phyloP scores from a whole-genome alignment of 129 eudicot species.

The Centrapalus pauciflorus region DNA sequence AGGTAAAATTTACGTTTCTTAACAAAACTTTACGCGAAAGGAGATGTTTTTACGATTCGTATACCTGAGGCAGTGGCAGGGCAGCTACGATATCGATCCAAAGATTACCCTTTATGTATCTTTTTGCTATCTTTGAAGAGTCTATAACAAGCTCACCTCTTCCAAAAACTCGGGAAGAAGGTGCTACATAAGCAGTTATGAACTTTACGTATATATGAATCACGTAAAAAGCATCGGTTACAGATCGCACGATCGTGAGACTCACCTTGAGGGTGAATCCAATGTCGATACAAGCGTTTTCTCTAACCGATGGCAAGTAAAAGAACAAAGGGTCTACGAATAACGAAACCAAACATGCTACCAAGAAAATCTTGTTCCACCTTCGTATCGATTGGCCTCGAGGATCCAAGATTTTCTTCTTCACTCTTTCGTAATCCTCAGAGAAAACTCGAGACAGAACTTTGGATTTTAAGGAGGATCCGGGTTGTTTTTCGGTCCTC shows the following conservation, averaged over 20 bases:
- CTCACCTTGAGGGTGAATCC: slow-evolving; percentile 56
- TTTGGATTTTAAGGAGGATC: slow-evolving; percentile 53
- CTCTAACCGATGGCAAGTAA: slow-evolving; percentile 56
- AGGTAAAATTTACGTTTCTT: neutral
- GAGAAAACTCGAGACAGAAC: slow-evolving; percentile 89
- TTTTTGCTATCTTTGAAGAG: slow-evolving; percentile 52
- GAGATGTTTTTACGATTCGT: neutral
- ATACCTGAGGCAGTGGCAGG: slow-evolving; percentile 94
- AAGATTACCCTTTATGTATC: slow-evolving; percentile 48
- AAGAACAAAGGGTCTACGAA: slow-evolving; percentile 92
- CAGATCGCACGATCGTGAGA: slow-evolving; percentile 63
- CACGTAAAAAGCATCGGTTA: slow-evolving; percentile 64
- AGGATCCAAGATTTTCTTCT: slow-evolving; percentile 79
- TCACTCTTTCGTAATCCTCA: slow-evolving; percentile 79
- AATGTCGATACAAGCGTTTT: slow-evolving; percentile 48
- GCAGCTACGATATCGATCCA: slow-evolving; percentile 78
- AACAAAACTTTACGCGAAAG: neutral
- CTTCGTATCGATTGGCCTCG: slow-evolving; percentile 51
- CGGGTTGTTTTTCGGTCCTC: slow-evolving; percentile 12
- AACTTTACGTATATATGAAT: slow-evolving; percentile 67
- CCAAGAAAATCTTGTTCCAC: slow-evolving; percentile 84
- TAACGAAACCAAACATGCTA: slow-evolving; percentile 80
- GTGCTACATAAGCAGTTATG: slow-evolving; percentile 83
- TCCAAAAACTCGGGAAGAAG: slow-evolving; percentile 95
- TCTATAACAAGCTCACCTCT: slow-evolving; percentile 96